Evolutionary conservation across 1,284 basidiomycete genomes (phyloP), one percentile per base, ranked within the genome.

Genomic region (Phellopilus nigrolimitatus): DNA sequence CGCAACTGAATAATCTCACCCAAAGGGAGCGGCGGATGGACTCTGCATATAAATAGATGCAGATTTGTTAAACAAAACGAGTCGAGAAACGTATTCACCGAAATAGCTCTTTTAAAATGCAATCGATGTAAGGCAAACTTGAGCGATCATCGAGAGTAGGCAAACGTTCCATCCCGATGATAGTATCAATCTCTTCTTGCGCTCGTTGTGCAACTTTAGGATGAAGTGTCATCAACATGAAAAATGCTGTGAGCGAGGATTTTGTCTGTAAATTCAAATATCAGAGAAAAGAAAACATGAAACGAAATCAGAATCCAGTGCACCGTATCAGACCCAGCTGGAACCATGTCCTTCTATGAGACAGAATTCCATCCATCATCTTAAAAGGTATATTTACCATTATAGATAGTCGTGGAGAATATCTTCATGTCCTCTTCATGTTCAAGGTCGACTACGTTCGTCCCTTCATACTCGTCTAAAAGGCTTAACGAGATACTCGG

Each of bases 21-120:
- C 19, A 42, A 12, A 19, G 40, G 40, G 15, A 28, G 22, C 1
- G 40, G 40, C 13, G 40, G 27, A 7, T 28, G 21, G 12, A 28
- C 19, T 22, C 45, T 42, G 40, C 12, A 19, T 12, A 3, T 3
- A 7, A 24, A 28, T 24, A 25, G 3, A 24, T 5, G 19, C 3
- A 24, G 19, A 25, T 12, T 21, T 42, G 10, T 21, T 46, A 12
- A 30, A 13, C 33, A 17, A 12, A 22, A 44, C 7, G 17, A n/a
- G 19, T 44, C 9, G 33, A 39, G 22, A n/a, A 21, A 22, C 34
- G 25, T 12, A 12, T 17, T 31, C 30, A 67, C 51, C 66, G 56
- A n/a, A 62, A 47, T 0, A 59, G 50, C 49, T 69, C 67, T 42
- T 63, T 60, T 15, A 64, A 51, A 3, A 64, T 51, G 1, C 65